These are phyloP conservation scores for Angomonas deanei DNA, from an alignment of 208 protist genomes.

Conservation along the genomic window DNA sequence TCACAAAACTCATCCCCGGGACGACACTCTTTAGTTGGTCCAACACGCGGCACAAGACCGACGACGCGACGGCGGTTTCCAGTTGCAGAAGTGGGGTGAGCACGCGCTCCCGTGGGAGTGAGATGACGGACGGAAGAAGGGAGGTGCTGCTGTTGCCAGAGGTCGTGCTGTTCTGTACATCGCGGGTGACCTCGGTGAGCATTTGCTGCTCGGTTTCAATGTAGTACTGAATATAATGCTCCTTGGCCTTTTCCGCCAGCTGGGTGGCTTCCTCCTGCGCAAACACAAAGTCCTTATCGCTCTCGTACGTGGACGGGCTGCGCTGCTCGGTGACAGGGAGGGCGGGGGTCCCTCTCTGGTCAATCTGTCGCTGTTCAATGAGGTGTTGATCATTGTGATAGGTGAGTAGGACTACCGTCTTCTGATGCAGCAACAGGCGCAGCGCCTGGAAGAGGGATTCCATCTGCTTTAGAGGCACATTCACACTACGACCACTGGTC, in stretches of 20 bases:
- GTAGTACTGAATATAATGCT: slow-evolving; percentile 13
- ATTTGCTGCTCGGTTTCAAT: slow-evolving; percentile 24
- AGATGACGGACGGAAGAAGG: slow-evolving; percentile 32
- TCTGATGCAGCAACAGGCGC: slow-evolving; percentile 37
- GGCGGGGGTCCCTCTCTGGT: background rate
- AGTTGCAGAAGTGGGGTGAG: slow-evolving; percentile 45
- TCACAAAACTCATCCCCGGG: slow-evolving; percentile 52
- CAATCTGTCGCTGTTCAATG: background rate
- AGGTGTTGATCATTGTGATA: slow-evolving; percentile 11
- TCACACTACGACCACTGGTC: slow-evolving; percentile 7
- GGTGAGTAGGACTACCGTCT: slow-evolving; percentile 18
- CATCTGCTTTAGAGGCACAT: slow-evolving; percentile 34
- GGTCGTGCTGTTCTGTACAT: slow-evolving; percentile 1
- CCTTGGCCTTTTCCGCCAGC: slow-evolving; percentile 6
- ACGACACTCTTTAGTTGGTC: slow-evolving; percentile 42
- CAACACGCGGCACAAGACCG: slow-evolving; percentile 70
- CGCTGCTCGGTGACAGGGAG: background rate
- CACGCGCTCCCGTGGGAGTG: slow-evolving; percentile 49
- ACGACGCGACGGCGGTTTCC: slow-evolving; percentile 54
- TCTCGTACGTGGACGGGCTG: background rate
- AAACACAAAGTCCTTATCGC: background rate
- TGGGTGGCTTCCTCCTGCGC: background rate
- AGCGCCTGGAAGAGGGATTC: slow-evolving; percentile 37
- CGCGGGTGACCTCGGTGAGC: slow-evolving; percentile 6
- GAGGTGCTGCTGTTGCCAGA: background rate